Evolutionary conservation across 371 early-diverging fungal species (phyloP), one percentile per base, ranked within the genome.

Genomic region (Actinomucor elegans): DNA sequence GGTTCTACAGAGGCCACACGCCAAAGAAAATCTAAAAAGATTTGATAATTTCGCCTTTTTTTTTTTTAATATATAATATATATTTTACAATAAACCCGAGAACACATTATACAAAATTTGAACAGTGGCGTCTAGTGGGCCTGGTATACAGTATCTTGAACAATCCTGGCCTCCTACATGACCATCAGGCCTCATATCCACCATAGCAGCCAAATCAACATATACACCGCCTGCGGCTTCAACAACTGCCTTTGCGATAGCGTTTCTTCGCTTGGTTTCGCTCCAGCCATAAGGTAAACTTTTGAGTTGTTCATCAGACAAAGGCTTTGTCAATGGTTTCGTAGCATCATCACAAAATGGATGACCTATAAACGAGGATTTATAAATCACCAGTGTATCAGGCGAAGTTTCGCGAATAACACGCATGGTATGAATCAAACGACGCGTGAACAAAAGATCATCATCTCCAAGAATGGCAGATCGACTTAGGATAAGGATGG

Each of bases 111-210:
- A 83, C 21, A 83, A 47, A 5, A 85, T 57, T 29, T 75, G 69
- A 4, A 67, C 64, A 57, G 80, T 82, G 5, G 70, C 75, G 66
- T 85, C 85, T 28, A 76, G 21, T 0, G 85, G 85, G 15, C 85
- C 85, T 2, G 85, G 85, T n/a, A 83, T 82, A 66, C 83, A 85
- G 57, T 81, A 85, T 40, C 85, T 61, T 7, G 79, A 35, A 52
- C 85, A 85, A 44, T 85, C 85, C 7, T 70, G 73, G 11, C 76
- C 75, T 11, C 82, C 85, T 31, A 85, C 63, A 57, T 83, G 82
- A 1, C 82, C 85, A 64, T 85, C 85, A 0, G 81, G 78, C 43
- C 85, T 59, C 34, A 64, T 31, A 27, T 79, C 77, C 20, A 69
- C 62, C 71, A 83, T 59, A 5, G 75, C 67, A 20, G 77, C 85